These are phyloP conservation scores for Trichoderma pleuroti DNA, from an alignment of 2,329 filamentous ascomycete species.

Conservation along the genomic window DNA sequence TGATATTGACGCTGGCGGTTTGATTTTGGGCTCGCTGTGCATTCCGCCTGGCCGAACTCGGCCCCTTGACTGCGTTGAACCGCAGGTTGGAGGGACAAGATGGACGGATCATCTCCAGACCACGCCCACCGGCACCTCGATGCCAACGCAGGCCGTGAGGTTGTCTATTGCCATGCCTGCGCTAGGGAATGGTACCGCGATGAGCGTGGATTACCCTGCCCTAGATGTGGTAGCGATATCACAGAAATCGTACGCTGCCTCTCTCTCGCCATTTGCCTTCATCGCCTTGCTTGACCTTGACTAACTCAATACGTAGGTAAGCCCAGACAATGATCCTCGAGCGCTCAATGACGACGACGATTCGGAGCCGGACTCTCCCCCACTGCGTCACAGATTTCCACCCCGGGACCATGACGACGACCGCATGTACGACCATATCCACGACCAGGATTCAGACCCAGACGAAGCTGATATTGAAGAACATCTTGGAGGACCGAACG, in stretches of 20 bases:
- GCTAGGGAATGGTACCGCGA: slow-evolving; percentile 75
- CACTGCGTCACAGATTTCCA: slow-evolving; percentile 25
- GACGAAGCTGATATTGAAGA: slow-evolving; percentile 59
- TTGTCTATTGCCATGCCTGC: slow-evolving; percentile 85
- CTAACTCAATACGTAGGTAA: slow-evolving; percentile 41
- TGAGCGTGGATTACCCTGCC: slow-evolving; percentile 66
- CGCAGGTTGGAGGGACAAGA: slow-evolving; percentile 43
- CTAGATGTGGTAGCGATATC: slow-evolving; percentile 71
- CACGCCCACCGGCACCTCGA: slow-evolving; percentile 43
- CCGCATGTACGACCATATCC: slow-evolving; percentile 24
- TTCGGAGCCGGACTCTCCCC: slow-evolving; percentile 31
- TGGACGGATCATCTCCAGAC: slow-evolving; percentile 31
- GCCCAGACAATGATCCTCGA: slow-evolving; percentile 61
- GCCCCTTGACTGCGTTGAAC: slow-evolving; percentile 54
- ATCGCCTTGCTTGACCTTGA: slow-evolving; percentile 16
- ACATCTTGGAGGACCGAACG: slow-evolving; percentile 42
- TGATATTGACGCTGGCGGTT: slow-evolving; percentile 21
- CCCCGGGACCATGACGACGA: neutral
- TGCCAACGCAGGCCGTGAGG: slow-evolving; percentile 55
- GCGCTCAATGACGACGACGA: slow-evolving; percentile 27
- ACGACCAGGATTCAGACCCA: slow-evolving; percentile 51
- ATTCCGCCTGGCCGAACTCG: slow-evolving; percentile 54
- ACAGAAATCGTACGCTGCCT: slow-evolving; percentile 73
- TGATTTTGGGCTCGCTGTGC: slow-evolving; percentile 55
- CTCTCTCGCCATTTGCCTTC: neutral